Evolutionary conservation across 75 land plant genomes (phyloP).

Genomic region (Gnetum montanum): DNA sequence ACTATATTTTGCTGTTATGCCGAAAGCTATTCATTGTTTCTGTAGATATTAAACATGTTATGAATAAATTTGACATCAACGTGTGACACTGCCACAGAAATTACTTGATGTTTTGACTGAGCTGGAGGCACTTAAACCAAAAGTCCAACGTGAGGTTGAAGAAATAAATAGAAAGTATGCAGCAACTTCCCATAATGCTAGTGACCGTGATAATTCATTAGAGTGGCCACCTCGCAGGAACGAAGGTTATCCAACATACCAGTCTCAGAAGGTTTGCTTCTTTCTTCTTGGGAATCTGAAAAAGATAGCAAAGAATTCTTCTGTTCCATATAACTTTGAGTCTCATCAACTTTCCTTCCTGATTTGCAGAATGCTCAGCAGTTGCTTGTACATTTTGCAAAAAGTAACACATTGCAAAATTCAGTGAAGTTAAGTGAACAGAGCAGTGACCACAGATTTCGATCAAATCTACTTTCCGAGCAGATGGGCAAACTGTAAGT

Average conservation of each 20-base stretch:
- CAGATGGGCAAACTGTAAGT: slow-evolving; percentile 5
- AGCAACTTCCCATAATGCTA: slow-evolving; percentile 1
- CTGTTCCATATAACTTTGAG: no score
- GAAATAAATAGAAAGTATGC: slow-evolving; percentile 27
- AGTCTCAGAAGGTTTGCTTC: slow-evolving; percentile 4
- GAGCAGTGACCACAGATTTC: background rate
- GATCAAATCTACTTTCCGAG: background rate
- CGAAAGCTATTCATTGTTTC: no score
- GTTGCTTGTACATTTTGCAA: background rate
- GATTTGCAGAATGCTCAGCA: no score
- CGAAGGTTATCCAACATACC: slow-evolving; percentile 3
- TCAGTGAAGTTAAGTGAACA: slow-evolving; percentile 2
- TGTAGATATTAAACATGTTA: no score
- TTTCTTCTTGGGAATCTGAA: no score
- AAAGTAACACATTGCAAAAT: slow-evolving; percentile 1
- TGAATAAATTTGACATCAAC: no score
- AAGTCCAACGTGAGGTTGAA: slow-evolving; percentile 39
- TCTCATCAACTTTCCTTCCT: no score
- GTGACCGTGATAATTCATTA: slow-evolving; percentile 8
- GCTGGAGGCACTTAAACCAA: slow-evolving; percentile 74
- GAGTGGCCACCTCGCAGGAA: slow-evolving; percentile 20
- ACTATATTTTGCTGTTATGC: no score
- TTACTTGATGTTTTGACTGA: slow-evolving; percentile 47
- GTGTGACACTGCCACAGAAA: slow-evolving; percentile 65
- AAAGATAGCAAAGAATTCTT: no score